Evolutionary conservation across 2,329 filamentous ascomycete species (phyloP).

Genomic region (Aspergillus sojae): DNA sequence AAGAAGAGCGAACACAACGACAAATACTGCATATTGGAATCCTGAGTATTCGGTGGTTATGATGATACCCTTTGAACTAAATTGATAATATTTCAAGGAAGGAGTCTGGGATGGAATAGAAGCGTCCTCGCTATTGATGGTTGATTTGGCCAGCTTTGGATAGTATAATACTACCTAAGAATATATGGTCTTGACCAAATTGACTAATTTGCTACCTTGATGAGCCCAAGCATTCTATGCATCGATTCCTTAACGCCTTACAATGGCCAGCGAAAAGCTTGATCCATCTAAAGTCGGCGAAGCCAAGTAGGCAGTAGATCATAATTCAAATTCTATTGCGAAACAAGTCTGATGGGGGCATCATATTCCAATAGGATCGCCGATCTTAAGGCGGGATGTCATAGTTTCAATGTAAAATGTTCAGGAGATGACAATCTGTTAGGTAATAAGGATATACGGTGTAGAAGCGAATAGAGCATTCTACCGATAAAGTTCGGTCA

Average conservation of each 20-base stretch:
- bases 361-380: background rate
- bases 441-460: background rate
- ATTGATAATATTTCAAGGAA: background rate
- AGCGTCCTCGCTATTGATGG: background rate
- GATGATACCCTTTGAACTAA: slow-evolving; percentile 30
- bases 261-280: background rate
- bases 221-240: background rate
- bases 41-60: slow-evolving; percentile 24
- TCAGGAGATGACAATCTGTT: background rate
- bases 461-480: background rate
- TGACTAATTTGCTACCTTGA: background rate
- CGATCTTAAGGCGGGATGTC: background rate
- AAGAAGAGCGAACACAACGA: background rate
- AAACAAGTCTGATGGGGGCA: background rate
- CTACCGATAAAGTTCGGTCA: background rate
- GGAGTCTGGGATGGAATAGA: background rate
- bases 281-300: background rate
- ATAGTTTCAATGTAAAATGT: background rate
- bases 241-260: background rate
- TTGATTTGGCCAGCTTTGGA: background rate
- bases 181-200: background rate
- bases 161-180: background rate
- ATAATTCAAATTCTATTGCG: background rate
- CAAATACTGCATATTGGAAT: slow-evolving; percentile 10
- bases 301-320: background rate